Percentiles rank a stretch among this genome's conserved stretches.
phyloP scores from a whole-genome alignment of 2,329 filamentous ascomycete genomes.

The Hypocreales sp. region DNA sequence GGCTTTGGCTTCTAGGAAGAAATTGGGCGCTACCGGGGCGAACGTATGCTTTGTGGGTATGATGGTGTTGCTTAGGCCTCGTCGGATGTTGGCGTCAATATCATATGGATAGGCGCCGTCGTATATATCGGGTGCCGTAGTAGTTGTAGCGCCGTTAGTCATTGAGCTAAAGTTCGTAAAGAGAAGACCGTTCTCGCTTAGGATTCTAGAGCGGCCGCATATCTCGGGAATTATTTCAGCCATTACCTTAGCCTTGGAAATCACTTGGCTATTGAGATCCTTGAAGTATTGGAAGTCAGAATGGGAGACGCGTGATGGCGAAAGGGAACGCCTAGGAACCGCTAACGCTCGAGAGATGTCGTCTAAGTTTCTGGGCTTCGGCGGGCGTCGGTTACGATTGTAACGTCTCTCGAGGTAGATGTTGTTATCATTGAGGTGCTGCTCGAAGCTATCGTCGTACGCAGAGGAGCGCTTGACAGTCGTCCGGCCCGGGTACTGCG shows the following conservation, averaged over 20 bases:
- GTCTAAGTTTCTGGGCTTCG: slow-evolving; percentile 2
- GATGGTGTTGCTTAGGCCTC: background rate
- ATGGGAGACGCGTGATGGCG: slow-evolving; percentile 2
- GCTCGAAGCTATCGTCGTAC: slow-evolving; percentile 4
- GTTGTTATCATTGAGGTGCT: slow-evolving; percentile 3
- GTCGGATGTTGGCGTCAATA: no score
- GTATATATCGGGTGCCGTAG: no score
- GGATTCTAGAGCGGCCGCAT: slow-evolving; percentile 1
- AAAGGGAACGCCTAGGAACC: slow-evolving; percentile 1
- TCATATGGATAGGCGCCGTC: no score
- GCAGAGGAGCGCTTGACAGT: no score
- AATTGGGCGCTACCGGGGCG: no score
- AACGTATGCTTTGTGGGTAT: slow-evolving; percentile 1
- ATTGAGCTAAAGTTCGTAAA: slow-evolving; percentile 1
- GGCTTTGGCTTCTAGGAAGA: slow-evolving; percentile 21
- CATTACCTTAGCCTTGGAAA: slow-evolving; percentile 1
- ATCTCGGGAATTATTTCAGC: slow-evolving; percentile 1
- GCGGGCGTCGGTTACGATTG: background rate
- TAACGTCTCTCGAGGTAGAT: slow-evolving; percentile 2
- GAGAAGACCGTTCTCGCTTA: background rate
- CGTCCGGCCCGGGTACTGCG: no score
- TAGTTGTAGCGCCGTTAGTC: background rate
- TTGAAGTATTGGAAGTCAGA: slow-evolving; percentile 1
- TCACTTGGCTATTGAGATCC: no score
- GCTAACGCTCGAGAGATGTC: background rate